These are phyloP conservation scores for Fraxinus floribunda DNA, from an alignment of 305 asterid genomes.

Conservation along the genomic window DNA sequence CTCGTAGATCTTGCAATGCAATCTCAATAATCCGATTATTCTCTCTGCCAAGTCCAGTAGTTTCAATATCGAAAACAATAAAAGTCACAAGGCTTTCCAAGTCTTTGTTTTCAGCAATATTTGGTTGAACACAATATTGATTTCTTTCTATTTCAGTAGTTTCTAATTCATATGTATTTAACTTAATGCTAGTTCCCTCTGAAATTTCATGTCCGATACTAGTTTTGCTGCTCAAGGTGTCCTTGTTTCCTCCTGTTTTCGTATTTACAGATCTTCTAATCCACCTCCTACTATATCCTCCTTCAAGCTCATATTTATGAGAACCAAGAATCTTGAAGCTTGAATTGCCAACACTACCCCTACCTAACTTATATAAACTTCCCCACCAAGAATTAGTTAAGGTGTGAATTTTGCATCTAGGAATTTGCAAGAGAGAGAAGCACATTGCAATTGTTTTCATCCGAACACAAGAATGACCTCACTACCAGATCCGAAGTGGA, in stretches of 20 bases:
- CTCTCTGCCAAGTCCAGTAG: constrained; percentile 74
- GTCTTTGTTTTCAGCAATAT: constrained; percentile 42
- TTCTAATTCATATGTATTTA: constrained; percentile 30
- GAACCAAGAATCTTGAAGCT: constrained; percentile 52
- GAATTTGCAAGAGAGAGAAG: constrained; percentile 66
- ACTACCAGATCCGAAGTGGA: constrained; percentile 15
- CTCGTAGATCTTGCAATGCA: constrained; percentile 86
- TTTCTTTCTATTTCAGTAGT: constrained; percentile 32
- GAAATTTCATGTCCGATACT: constrained; percentile 39
- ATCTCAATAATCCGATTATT: constrained; percentile 72
- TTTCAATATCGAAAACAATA: constrained; percentile 80
- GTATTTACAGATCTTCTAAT: constrained; percentile 49
- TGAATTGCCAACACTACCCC: constrained; percentile 33
- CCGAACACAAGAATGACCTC: constrained; percentile 34
- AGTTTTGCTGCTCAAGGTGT: constrained; percentile 33
- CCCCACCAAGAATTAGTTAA: constrained; percentile 68
- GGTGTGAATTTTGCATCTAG: constrained; percentile 59
- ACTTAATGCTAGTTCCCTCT: constrained; percentile 36
- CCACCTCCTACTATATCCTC: constrained; percentile 57
- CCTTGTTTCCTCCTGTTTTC: constrained; percentile 44
- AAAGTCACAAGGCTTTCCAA: constrained; percentile 57
- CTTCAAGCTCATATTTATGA: constrained; percentile 49
- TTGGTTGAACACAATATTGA: constrained; percentile 37
- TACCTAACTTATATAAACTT: constrained; percentile 41
- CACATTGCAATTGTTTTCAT: constrained; percentile 76